phyloP scores from a whole-genome alignment of 495 filamentous ascomycete genomes.

The Baudoinia panamericana region DNA sequence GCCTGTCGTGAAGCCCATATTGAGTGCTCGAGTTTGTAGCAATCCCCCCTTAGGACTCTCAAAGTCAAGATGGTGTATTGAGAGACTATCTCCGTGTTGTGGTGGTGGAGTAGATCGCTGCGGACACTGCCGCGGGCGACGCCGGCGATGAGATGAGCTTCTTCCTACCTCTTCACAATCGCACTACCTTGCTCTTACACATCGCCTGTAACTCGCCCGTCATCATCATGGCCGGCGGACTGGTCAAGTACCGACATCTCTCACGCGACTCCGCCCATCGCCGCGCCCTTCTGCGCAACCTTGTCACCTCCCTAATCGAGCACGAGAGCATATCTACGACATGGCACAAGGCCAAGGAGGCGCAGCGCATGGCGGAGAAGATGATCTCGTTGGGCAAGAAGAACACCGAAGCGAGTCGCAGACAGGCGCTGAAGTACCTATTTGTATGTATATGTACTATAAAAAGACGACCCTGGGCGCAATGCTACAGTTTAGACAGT shows the following conservation, averaged over 20 bases:
- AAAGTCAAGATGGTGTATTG: too few relatives aligned
- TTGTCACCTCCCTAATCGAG: slow-evolving; percentile 88
- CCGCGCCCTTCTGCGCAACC: slow-evolving; percentile 84
- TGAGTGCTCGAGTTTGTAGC: too few relatives aligned
- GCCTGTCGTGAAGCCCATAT: slow-evolving; percentile 69
- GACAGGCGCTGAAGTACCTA: slow-evolving; percentile 58
- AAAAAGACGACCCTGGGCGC: background rate
- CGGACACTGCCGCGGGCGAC: too few relatives aligned
- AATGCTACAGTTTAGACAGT: background rate
- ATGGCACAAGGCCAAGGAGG: slow-evolving; percentile 93
- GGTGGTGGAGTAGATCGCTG: too few relatives aligned
- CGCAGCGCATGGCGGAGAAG: slow-evolving; percentile 83
- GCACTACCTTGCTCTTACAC: too few relatives aligned
- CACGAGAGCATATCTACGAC: slow-evolving; percentile 89
- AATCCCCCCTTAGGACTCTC: too few relatives aligned
- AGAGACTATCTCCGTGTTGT: too few relatives aligned
- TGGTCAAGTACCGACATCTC: slow-evolving; percentile 74
- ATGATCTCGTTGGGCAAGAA: slow-evolving; percentile 85
- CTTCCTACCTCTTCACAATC: too few relatives aligned
- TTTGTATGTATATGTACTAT: slow-evolving; percentile 50
- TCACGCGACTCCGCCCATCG: slow-evolving; percentile 72
- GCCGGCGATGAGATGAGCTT: too few relatives aligned
- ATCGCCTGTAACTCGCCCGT: too few relatives aligned
- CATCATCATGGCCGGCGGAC: slow-evolving; percentile 63
- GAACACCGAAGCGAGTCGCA: slow-evolving; percentile 62